These are phyloP conservation scores for Przewalskia tangutica DNA, from an alignment of 257 asterid genomes.

Conservation along the genomic window DNA sequence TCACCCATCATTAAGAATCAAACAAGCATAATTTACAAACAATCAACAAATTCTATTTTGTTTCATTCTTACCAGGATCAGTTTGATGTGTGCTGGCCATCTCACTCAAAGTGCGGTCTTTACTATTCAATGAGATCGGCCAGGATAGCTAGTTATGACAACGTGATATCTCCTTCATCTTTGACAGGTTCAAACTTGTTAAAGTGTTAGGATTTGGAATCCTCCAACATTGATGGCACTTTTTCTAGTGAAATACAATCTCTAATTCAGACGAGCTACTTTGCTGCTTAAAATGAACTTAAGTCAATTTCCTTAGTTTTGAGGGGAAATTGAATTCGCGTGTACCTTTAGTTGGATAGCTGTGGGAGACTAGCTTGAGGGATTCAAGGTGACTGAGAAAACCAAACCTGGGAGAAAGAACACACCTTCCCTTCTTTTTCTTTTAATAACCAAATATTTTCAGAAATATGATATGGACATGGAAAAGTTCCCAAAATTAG, in stretches of 20 bases:
- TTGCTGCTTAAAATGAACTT: background rate
- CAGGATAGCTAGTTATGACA: background rate
- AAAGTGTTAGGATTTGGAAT: background rate
- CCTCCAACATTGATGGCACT: background rate
- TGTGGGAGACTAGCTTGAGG: too few species aligned
- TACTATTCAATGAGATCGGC: background rate
- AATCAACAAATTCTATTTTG: background rate
- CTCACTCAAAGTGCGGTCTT: background rate
- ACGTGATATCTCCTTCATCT: background rate
- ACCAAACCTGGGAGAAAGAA: too few species aligned
- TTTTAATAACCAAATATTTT: too few species aligned
- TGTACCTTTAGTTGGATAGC: too few species aligned
- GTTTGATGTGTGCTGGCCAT: background rate
- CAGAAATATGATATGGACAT: background rate
- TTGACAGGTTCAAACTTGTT: background rate
- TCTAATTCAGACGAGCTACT: background rate
- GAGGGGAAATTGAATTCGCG: too few species aligned
- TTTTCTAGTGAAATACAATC: background rate
- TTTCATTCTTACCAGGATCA: slow-evolving; percentile 1
- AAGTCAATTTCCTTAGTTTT: too few species aligned
- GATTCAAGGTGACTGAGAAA: background rate
- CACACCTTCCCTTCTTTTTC: too few species aligned
- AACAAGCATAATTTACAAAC: background rate
- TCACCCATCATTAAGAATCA: background rate
- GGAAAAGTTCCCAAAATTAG: background rate